phyloP scores from a whole-genome alignment of 306 rosid genomes.

The Lathyrus aphaca region DNA sequence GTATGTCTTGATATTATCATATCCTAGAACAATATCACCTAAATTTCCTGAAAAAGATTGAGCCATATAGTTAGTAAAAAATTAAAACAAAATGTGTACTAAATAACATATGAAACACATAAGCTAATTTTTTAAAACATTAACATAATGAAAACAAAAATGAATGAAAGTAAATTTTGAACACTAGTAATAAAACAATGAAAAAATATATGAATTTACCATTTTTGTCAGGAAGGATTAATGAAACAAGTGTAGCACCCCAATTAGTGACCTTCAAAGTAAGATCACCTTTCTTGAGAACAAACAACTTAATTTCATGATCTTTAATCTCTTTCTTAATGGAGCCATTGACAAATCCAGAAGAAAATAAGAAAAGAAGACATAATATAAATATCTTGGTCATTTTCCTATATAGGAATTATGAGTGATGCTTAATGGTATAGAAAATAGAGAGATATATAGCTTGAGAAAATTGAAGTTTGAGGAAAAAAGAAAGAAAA shows the following conservation, averaged over 20 bases:
- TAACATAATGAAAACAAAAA: neutral
- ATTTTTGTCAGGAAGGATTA: constrained; percentile 44
- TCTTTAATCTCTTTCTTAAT: constrained; percentile 23
- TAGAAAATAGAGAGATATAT: neutral
- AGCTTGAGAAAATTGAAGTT: neutral
- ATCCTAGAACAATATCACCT: constrained; percentile 79
- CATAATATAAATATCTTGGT: constrained; percentile 26
- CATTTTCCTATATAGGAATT: constrained; percentile 5
- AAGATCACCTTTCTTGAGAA: constrained; percentile 46
- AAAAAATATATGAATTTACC: constrained; percentile 11
- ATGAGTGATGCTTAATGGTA: neutral
- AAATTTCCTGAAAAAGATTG: constrained; percentile 55
- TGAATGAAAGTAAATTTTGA: neutral
- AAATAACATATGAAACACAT: neutral
- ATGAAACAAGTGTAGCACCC: constrained; percentile 48
- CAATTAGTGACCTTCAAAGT: constrained; percentile 45
- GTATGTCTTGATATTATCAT: constrained; percentile 59
- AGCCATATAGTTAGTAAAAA: neutral
- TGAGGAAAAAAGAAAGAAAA: neutral
- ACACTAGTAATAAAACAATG: neutral
- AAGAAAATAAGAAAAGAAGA: constrained; percentile 25
- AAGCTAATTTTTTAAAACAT: neutral
- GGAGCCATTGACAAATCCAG: constrained; percentile 35
- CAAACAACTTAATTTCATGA: constrained; percentile 32
- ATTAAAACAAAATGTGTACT: neutral